A percentile compares a stretch with the other conserved stretches of the same genome.
These are phyloP conservation scores for Sporothrix curviconia DNA, from an alignment of 2,329 filamentous ascomycete species.

Conservation along the genomic window DNA sequence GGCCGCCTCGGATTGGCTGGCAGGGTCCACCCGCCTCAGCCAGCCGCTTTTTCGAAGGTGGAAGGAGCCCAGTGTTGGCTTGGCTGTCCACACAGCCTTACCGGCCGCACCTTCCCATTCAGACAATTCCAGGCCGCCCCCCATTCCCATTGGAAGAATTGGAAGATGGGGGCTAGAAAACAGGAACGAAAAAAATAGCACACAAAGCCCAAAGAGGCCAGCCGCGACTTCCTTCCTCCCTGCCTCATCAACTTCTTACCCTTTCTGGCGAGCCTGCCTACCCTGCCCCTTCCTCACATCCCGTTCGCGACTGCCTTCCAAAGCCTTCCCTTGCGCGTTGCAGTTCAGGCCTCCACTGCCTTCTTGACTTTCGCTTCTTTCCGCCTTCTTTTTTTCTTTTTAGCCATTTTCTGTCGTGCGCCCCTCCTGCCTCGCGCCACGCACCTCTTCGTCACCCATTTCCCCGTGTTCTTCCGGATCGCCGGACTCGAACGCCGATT, in stretches of 20 bases:
- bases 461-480: slow-evolving; percentile 21
- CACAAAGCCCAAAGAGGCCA: slow-evolving; percentile 3
- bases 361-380: not conserved
- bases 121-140: not conserved
- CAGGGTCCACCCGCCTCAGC: slow-evolving; percentile 12
- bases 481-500: slow-evolving; percentile 3
- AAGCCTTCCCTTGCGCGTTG: not conserved
- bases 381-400: not conserved
- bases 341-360: not conserved
- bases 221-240: slow-evolving; percentile 10
- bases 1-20: slow-evolving; percentile 17
- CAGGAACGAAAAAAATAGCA: slow-evolving; percentile 10
- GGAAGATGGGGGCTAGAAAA: too few species aligned
- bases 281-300: not conserved
- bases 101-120: not conserved
- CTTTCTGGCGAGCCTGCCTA: not conserved
- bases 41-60: slow-evolving; percentile 8
- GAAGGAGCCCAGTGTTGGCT: not conserved
- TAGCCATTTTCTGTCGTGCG: not conserved
- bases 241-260: slow-evolving; percentile 8
- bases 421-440: not conserved
- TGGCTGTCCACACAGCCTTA: slow-evolving; percentile 15
- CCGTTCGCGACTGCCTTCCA: not conserved
- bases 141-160: slow-evolving; percentile 1
- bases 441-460: not conserved